Percentiles rank a stretch among this genome's conserved stretches.
Conservation (phyloP, 2,329 filamentous ascomycete species). For the Sphaerostilbella broomeana region DNA sequence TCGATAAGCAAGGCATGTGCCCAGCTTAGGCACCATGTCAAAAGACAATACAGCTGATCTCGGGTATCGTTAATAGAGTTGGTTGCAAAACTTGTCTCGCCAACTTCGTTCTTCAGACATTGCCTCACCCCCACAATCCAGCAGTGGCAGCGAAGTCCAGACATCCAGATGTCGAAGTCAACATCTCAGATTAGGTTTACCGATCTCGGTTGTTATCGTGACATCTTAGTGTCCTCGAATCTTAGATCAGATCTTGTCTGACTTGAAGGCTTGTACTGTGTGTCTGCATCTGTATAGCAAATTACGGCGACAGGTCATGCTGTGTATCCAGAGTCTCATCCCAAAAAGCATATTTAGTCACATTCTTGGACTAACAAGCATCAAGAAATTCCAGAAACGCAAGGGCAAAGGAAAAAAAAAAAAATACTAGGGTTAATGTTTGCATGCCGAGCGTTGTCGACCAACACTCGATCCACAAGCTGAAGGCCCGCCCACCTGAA, state of each 20-base stretch:
- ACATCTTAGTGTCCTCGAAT: slow-evolving; percentile 7
- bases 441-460: slow-evolving; percentile 11
- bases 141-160: too few species aligned
- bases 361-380: slow-evolving; percentile 1
- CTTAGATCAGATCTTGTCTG: slow-evolving; percentile 10
- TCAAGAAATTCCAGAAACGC: slow-evolving; percentile 6
- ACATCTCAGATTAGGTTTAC: too few species aligned
- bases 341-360: slow-evolving; percentile 3
- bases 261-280: slow-evolving; percentile 5
- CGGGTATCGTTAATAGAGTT: too few species aligned
- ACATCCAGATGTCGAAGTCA: too few species aligned
- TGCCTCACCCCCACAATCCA: too few species aligned
- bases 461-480: slow-evolving; percentile 9
- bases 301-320: slow-evolving; percentile 5
- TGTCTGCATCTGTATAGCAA: background rate
- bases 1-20: too few species aligned
- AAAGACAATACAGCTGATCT: too few species aligned
- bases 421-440: slow-evolving; percentile 9
- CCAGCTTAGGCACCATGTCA: too few species aligned
- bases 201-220: slow-evolving; percentile 10
- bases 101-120: too few species aligned
- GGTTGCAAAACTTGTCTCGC: too few species aligned
- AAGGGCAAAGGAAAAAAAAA: background rate
- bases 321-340: slow-evolving; percentile 5
- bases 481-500: slow-evolving; percentile 9